Percentiles rank a stretch among this genome's conserved stretches.
Conservation (phyloP, 1,139 yeast species). For the Meyerozyma carpophila region DNA sequence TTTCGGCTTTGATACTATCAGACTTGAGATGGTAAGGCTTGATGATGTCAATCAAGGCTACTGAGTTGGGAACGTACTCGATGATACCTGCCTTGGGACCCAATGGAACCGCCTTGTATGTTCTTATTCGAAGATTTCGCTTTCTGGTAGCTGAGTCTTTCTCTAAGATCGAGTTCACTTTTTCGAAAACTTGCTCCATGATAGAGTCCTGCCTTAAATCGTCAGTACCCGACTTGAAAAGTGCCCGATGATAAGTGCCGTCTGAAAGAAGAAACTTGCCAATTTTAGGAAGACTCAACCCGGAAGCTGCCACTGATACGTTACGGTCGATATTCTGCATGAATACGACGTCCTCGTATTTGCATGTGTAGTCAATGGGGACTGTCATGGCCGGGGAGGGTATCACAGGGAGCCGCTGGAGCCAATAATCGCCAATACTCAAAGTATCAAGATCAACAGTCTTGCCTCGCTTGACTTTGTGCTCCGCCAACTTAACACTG, state of each 20-base stretch:
- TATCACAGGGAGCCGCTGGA: constrained; percentile 39
- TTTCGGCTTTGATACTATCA: constrained; percentile 43
- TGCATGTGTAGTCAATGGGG: constrained; percentile 34
- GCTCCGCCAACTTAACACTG: constrained; percentile 47
- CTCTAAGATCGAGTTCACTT: constrained; percentile 68
- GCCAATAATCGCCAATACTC: constrained; percentile 54
- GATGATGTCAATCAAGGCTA: constrained; percentile 64
- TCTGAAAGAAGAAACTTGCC: constrained; percentile 47
- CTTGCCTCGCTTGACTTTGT: constrained; percentile 32
- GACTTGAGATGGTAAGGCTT: constrained; percentile 49
- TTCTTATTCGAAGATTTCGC: constrained; percentile 59
- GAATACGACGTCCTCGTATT: constrained; percentile 45
- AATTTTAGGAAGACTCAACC: constrained; percentile 84
- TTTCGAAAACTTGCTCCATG: constrained; percentile 94
- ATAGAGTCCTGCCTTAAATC: constrained; percentile 93
- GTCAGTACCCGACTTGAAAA: constrained; percentile 83
- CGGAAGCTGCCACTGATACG: constrained; percentile 65
- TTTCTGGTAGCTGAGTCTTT: constrained; percentile 53
- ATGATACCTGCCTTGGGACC: constrained; percentile 86
- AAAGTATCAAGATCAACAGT: constrained; percentile 30
- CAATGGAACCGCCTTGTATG: constrained; percentile 86
- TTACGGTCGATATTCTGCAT: constrained; percentile 41
- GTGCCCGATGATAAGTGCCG: constrained; percentile 53
- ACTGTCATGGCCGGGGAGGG: constrained; percentile 68
- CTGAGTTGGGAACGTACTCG: constrained; percentile 81